Evolutionary conservation across 306 rosid genomes (phyloP).

Genomic region (Rosa rugosa): DNA sequence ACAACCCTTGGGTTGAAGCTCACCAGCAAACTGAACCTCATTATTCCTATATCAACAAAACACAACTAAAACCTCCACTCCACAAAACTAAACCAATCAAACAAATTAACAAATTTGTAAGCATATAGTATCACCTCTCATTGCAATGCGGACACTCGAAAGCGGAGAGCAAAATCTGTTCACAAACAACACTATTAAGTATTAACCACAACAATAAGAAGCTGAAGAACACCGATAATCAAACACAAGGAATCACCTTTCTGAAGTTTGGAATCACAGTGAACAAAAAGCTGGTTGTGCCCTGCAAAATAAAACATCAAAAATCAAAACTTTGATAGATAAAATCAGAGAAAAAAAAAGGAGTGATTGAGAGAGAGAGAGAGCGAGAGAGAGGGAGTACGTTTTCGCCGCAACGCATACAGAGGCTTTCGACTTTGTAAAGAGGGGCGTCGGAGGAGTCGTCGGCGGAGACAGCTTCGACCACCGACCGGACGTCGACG

Average conservation of each 20-base stretch:
- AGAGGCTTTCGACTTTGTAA: slow-evolving; percentile 74
- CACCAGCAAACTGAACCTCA: slow-evolving; percentile 98
- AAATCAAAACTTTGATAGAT: not conserved
- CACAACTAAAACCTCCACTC: slow-evolving; percentile 5
- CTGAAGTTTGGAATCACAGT: slow-evolving; percentile 83
- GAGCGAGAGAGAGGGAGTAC: slow-evolving; percentile 29
- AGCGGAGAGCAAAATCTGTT: slow-evolving; percentile 85
- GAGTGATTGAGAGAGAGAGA: not conserved
- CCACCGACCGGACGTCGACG: slow-evolving; percentile 79
- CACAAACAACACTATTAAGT: not conserved
- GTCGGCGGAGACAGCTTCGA: slow-evolving; percentile 74
- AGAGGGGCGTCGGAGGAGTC: slow-evolving; percentile 58
- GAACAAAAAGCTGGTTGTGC: slow-evolving; percentile 66
- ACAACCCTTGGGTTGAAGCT: slow-evolving; percentile 88
- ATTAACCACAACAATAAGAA: not conserved
- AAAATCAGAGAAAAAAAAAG: not conserved
- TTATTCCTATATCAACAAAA: slow-evolving; percentile 57
- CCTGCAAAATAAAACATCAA: slow-evolving; percentile 35
- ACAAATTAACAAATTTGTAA: not conserved
- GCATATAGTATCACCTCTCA: slow-evolving; percentile 64
- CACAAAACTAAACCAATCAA: not conserved
- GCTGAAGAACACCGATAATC: not conserved
- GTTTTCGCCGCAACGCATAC: slow-evolving; percentile 87
- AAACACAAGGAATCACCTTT: slow-evolving; percentile 48
- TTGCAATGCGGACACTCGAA: slow-evolving; percentile 90